Evolutionary conservation across 495 filamentous ascomycete genomes (phyloP).

Genomic region (Trichodelitschia bisporula): DNA sequence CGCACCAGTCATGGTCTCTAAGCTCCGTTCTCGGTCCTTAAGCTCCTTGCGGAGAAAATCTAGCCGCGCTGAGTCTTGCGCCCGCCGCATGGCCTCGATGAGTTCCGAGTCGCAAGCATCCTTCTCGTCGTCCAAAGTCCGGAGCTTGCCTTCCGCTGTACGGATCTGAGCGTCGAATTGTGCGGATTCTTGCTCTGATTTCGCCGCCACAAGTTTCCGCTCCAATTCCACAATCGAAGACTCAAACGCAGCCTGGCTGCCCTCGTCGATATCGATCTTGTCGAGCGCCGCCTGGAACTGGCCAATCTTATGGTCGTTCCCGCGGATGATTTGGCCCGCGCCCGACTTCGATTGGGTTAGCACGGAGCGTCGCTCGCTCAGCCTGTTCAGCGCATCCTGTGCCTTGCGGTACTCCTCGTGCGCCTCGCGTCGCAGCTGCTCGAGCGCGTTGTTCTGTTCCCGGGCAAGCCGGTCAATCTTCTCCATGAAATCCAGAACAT

Average conservation of each 20-base stretch:
- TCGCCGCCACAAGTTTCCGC: slow-evolving; percentile 31
- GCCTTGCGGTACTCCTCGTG: slow-evolving; percentile 42
- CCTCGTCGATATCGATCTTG: slow-evolving; percentile 58
- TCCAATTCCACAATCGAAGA: slow-evolving; percentile 45
- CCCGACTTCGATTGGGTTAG: slow-evolving; percentile 44
- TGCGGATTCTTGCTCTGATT: slow-evolving; percentile 29
- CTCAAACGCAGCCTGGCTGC: slow-evolving; percentile 47
- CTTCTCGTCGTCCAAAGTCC: slow-evolving; percentile 39
- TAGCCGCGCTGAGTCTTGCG: slow-evolving; percentile 52
- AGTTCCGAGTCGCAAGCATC: slow-evolving; percentile 49
- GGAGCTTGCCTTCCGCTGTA: slow-evolving; percentile 32
- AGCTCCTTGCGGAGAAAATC: slow-evolving; percentile 55
- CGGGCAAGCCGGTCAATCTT: slow-evolving; percentile 45
- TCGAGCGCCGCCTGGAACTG: slow-evolving; percentile 38
- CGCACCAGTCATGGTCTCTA: slow-evolving; percentile 52
- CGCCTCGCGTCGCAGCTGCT: slow-evolving; percentile 45
- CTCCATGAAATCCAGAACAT: slow-evolving; percentile 52
- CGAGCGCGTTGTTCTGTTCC: slow-evolving; percentile 56
- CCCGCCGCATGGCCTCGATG: slow-evolving; percentile 51
- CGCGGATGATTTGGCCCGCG: slow-evolving; percentile 38
- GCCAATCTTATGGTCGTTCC: slow-evolving; percentile 40
- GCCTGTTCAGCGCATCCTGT: slow-evolving; percentile 37
- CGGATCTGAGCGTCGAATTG: slow-evolving; percentile 46
- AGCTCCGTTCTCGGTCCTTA: slow-evolving; percentile 38
- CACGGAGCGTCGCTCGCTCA: slow-evolving; percentile 40